Evolutionary conservation across 2,329 filamentous ascomycete genomes (phyloP).

Genomic region (Neopestalotiopsis clavispora): DNA sequence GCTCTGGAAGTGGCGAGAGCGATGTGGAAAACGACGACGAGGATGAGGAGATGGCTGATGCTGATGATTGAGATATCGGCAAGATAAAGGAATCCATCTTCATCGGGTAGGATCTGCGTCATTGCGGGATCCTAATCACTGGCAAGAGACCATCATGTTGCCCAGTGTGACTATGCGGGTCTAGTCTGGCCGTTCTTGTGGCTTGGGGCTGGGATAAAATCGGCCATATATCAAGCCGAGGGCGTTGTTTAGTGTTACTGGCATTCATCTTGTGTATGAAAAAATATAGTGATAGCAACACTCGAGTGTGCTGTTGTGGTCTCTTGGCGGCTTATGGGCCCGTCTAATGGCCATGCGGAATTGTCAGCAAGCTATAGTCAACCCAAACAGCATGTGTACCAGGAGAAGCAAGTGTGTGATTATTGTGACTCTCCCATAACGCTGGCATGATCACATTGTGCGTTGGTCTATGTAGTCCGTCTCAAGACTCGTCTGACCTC

Average conservation of each 20-base stretch:
- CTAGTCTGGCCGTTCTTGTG: not conserved
- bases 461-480: not conserved
- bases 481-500: too few relatives aligned
- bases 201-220: not conserved
- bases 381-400: not conserved
- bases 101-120: not conserved
- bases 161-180: conserved; percentile 40
- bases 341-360: not conserved
- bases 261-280: not conserved
- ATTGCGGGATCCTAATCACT: not conserved
- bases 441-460: not conserved
- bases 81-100: not conserved
- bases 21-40: conserved; percentile 59
- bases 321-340: not conserved
- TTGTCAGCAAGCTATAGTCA: not conserved
- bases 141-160: not conserved
- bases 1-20: conserved; percentile 70
- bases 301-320: not conserved
- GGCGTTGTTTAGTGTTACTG: not conserved
- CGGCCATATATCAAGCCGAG: not conserved
- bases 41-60: conserved; percentile 57
- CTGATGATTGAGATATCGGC: conserved; percentile 45
- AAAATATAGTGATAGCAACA: not conserved
- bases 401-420: not conserved
- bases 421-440: not conserved